Conservation (phyloP, 352 stramenopile genomes). For the Sclerospora graminicola region DNA sequence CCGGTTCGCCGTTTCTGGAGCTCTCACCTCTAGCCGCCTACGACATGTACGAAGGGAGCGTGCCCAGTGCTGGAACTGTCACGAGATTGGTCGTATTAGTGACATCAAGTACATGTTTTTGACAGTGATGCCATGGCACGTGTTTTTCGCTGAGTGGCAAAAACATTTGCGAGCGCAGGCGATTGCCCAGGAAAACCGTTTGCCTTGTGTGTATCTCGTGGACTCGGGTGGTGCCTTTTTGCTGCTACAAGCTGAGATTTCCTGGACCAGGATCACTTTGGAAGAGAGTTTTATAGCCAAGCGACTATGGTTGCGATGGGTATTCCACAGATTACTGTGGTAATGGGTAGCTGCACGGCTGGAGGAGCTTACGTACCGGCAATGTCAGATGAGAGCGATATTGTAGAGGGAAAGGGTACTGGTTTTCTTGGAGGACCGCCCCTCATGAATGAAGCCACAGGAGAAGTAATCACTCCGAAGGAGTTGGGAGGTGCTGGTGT, state of each 20-base stretch:
- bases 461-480: slow-evolving; percentile 92
- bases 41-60: slow-evolving; percentile 75
- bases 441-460: slow-evolving; percentile 97
- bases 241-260: slow-evolving; percentile 94
- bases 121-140: slow-evolving; percentile 97
- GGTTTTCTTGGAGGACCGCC: slow-evolving; percentile 96
- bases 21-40: slow-evolving; percentile 85
- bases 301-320: slow-evolving; percentile 90
- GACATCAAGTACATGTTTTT: slow-evolving; percentile 93
- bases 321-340: slow-evolving; percentile 95
- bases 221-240: slow-evolving; percentile 93
- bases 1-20: slow-evolving; percentile 93
- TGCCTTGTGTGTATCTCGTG: slow-evolving; percentile 97
- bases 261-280: slow-evolving; percentile 94
- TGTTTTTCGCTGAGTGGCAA: slow-evolving; percentile 99
- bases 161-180: slow-evolving; percentile 93
- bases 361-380: slow-evolving; percentile 94
- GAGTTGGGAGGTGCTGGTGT: slow-evolving; percentile 93
- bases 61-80: slow-evolving; percentile 83
- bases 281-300: slow-evolving; percentile 98
- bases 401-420: slow-evolving; percentile 93
- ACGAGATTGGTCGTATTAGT: slow-evolving; percentile 82
- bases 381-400: slow-evolving; percentile 97
- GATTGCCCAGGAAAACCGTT: slow-evolving; percentile 91
- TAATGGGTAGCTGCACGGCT: slow-evolving; percentile 96